A percentile compares a stretch with the other conserved stretches of the same genome.
These are phyloP conservation scores for Lachancea lanzarotensis DNA, from an alignment of 805 yeast genomes.

Conservation along the genomic window DNA sequence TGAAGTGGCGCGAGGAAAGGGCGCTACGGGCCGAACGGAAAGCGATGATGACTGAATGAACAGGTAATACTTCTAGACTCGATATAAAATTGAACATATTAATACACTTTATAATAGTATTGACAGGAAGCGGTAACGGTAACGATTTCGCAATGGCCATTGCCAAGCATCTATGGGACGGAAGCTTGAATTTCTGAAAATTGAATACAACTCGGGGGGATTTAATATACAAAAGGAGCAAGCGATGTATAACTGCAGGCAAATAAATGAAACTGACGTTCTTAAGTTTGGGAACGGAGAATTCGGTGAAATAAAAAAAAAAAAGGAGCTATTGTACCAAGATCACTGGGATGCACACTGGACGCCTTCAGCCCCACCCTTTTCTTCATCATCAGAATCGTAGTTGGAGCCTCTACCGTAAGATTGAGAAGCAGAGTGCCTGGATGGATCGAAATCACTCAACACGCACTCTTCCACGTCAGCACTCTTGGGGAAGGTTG, in stretches of 20 bases:
- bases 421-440: conserved; percentile 43
- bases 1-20: conserved; percentile 31
- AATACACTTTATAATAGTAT: not conserved
- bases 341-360: conserved; percentile 85
- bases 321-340: not conserved
- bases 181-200: too few species aligned
- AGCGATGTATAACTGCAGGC: conserved; percentile 4
- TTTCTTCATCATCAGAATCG: conserved; percentile 55
- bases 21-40: conserved; percentile 17
- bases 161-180: too few species aligned
- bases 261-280: not conserved
- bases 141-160: too few species aligned
- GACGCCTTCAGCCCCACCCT: conserved; percentile 34
- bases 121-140: not conserved
- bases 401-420: conserved; percentile 33
- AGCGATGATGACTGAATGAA: conserved; percentile 3
- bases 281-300: not conserved
- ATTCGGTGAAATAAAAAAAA: too few species aligned
- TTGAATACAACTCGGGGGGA: not conserved
- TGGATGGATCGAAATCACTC: conserved; percentile 58
- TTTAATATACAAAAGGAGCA: conserved; percentile 6
- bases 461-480: conserved; percentile 76
- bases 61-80: not conserved
- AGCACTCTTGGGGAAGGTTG: conserved; percentile 60
- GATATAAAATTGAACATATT: not conserved